A percentile compares a stretch with the other conserved stretches of the same genome.
Conservation (phyloP, 192 early-diverging fungal species). For the Polychytrium aggregatum region DNA sequence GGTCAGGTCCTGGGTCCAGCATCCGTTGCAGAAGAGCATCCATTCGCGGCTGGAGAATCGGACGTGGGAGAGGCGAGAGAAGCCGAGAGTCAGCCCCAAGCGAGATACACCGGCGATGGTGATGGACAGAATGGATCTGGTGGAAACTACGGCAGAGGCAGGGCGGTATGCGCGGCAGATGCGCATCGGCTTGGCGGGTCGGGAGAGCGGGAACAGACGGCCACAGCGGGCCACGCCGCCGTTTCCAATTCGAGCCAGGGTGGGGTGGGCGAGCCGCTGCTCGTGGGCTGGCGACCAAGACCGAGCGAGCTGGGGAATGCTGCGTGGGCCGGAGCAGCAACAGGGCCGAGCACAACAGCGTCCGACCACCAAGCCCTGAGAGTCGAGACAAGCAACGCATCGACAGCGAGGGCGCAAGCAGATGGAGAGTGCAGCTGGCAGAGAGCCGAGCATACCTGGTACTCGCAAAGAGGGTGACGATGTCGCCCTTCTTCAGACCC, state of each 20-base stretch:
- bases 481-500: constrained; percentile 34
- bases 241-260: too few species aligned
- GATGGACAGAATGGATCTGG: too few species aligned
- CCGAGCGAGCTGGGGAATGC: too few species aligned
- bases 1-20: constrained; percentile 56
- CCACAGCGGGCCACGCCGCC: not conserved
- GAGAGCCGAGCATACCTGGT: constrained; percentile 9
- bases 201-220: not conserved
- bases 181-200: not conserved
- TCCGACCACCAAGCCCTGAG: too few species aligned
- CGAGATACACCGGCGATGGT: too few species aligned
- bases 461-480: constrained; percentile 30
- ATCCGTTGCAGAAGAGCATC: constrained; percentile 48
- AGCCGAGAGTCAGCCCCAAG: too few species aligned
- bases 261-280: too few species aligned
- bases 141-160: not conserved
- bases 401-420: not conserved
- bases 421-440: too few species aligned
- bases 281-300: too few species aligned
- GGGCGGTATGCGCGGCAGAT: not conserved
- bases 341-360: too few species aligned
- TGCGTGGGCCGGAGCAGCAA: too few species aligned
- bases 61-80: not conserved
- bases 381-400: not conserved
- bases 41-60: constrained; percentile 35